These are phyloP conservation scores for Hypoxylon sp. DNA, from an alignment of 2,329 filamentous ascomycete genomes.

Conservation along the genomic window DNA sequence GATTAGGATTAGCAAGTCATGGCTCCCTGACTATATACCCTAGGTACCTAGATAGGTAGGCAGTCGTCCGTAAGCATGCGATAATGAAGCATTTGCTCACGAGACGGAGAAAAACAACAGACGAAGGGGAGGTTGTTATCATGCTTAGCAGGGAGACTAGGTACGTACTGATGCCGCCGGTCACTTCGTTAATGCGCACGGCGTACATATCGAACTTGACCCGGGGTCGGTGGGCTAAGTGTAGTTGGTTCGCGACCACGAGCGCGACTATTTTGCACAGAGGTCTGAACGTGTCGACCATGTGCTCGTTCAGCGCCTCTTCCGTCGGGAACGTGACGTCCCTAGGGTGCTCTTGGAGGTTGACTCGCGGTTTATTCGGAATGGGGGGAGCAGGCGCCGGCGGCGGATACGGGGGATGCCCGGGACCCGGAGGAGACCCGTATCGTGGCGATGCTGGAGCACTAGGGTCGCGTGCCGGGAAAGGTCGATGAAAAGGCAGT, in stretches of 20 bases:
- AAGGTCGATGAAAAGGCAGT: background rate
- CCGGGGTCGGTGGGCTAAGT: background rate
- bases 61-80: too few relatives aligned
- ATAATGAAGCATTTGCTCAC: too few relatives aligned
- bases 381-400: background rate
- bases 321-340: background rate
- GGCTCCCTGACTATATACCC: too few relatives aligned
- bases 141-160: too few relatives aligned
- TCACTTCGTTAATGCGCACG: background rate
- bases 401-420: too few relatives aligned
- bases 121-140: too few relatives aligned
- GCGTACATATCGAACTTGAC: conserved; percentile 27
- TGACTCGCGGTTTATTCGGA: background rate
- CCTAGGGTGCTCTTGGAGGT: conserved; percentile 3
- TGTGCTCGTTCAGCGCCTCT: background rate
- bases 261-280: conserved; percentile 9
- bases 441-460: background rate
- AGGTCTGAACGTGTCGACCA: conserved; percentile 8
- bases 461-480: background rate
- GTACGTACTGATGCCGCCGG: background rate
- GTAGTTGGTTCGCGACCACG: background rate
- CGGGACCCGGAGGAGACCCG: background rate
- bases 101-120: too few relatives aligned
- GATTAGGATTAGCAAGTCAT: background rate
- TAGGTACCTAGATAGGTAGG: too few relatives aligned